Evolutionary conservation across 2,329 filamentous ascomycete species (phyloP).

Genomic region (Daldinia sp.): DNA sequence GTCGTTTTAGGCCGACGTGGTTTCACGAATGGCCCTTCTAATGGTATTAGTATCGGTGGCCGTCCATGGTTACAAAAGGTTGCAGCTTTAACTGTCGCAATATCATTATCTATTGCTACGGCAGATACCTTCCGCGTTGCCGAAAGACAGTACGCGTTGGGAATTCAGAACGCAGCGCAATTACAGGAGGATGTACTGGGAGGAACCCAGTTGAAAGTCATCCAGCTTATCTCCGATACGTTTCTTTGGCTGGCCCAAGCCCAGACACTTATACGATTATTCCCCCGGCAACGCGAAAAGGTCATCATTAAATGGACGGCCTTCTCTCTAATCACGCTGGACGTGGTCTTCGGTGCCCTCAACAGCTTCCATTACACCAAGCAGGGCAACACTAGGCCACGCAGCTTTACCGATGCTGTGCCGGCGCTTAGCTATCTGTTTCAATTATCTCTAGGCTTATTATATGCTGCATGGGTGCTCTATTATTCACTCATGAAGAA

Average conservation of each 20-base stretch:
- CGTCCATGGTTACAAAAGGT: constrained; percentile 93
- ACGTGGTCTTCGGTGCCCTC: constrained; percentile 88
- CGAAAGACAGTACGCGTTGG: constrained; percentile 78
- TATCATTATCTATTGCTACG: constrained; percentile 93
- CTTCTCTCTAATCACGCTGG: constrained; percentile 89
- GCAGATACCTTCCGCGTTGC: constrained; percentile 89
- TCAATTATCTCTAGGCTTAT: constrained; percentile 81
- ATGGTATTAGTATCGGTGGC: constrained; percentile 85
- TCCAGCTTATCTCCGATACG: constrained; percentile 91
- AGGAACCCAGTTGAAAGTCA: constrained; percentile 85
- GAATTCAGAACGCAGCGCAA: constrained; percentile 79
- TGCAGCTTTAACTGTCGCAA: constrained; percentile 74
- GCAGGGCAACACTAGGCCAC: constrained; percentile 66
- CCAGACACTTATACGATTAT: constrained; percentile 93
- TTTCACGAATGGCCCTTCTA: constrained; percentile 82
- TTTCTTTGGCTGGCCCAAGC: constrained; percentile 98
- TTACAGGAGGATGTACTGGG: constrained; percentile 83
- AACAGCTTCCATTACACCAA: constrained; percentile 78
- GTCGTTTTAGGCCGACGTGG: constrained; percentile 83
- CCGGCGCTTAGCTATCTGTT: constrained; percentile 92
- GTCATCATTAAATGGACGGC: constrained; percentile 99
- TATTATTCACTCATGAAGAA: constrained; percentile 94
- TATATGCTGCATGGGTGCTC: constrained; percentile 93
- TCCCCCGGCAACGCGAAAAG: constrained; percentile 96
- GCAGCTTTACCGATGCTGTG: constrained; percentile 86